These are phyloP conservation scores for Cladobotryum mycophilum DNA, from an alignment of 2,329 filamentous ascomycete genomes.

Conservation along the genomic window DNA sequence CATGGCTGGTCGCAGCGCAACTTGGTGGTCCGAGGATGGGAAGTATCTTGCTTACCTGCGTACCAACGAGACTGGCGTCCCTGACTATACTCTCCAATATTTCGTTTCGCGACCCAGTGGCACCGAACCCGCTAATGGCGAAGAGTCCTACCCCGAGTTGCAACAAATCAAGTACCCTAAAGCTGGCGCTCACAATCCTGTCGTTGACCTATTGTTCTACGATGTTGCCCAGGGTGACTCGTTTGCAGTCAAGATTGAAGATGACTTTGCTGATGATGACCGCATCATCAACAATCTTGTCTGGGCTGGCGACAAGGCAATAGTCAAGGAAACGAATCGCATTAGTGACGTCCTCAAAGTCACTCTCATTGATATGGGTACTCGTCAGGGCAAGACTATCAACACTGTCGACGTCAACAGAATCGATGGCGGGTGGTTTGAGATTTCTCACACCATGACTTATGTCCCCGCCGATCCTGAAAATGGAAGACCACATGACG, in stretches of 20 bases:
- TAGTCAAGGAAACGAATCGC: constrained; percentile 89
- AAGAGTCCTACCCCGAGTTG: constrained; percentile 87
- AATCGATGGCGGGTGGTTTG: constrained; percentile 96
- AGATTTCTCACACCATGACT: constrained; percentile 78
- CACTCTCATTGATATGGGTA: constrained; percentile 72
- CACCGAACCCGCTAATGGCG: constrained; percentile 54
- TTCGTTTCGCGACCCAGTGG: constrained; percentile 84
- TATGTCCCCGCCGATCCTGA: constrained; percentile 79
- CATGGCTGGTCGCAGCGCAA: constrained; percentile 70
- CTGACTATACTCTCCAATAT: constrained; percentile 89
- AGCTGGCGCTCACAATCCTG: constrained; percentile 85
- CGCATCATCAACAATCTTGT: constrained; percentile 88
- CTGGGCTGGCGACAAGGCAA: constrained; percentile 79
- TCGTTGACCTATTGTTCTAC: constrained; percentile 83
- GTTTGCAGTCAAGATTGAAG: constrained; percentile 72
- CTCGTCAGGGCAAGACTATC: constrained; percentile 69
- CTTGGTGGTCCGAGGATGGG: constrained; percentile 93
- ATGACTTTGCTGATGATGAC: constrained; percentile 73
- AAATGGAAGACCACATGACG: constrained; percentile 72
- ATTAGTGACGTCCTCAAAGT: constrained; percentile 89
- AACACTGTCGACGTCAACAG: constrained; percentile 71
- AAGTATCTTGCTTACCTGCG: constrained; percentile 85
- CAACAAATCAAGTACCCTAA: constrained; percentile 96
- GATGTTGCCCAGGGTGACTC: constrained; percentile 70
- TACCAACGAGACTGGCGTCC: constrained; percentile 88